phyloP scores from a whole-genome alignment of 1,284 basidiomycete species.

The Hypsizygus ulmarius region DNA sequence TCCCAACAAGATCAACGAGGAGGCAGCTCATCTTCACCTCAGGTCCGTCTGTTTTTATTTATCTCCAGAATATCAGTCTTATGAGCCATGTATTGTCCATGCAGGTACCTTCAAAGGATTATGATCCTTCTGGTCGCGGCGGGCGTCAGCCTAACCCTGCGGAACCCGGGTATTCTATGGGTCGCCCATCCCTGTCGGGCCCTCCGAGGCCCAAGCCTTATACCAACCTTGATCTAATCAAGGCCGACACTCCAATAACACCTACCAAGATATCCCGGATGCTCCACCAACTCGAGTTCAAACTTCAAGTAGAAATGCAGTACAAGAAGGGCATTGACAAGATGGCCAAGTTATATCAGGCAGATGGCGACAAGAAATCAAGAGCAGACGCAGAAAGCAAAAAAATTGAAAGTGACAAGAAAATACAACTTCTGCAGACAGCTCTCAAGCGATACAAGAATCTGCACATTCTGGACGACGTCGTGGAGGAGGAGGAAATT shows the following conservation, averaged over 20 bases:
- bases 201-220: slow-evolving; percentile 58
- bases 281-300: slow-evolving; percentile 99
- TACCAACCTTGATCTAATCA: slow-evolving; percentile 89
- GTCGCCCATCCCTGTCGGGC: slow-evolving; percentile 33
- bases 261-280: slow-evolving; percentile 96
- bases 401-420: slow-evolving; percentile 91
- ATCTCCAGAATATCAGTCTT: not conserved
- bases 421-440: slow-evolving; percentile 90
- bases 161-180: slow-evolving; percentile 37
- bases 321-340: slow-evolving; percentile 99
- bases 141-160: slow-evolving; percentile 41
- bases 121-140: slow-evolving; percentile 36
- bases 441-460: slow-evolving; percentile 97
- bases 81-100: slow-evolving; percentile 18
- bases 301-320: slow-evolving; percentile 97
- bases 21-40: slow-evolving; percentile 37
- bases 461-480: slow-evolving; percentile 90
- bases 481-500: slow-evolving; percentile 78
- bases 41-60: slow-evolving; percentile 26
- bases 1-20: slow-evolving; percentile 52
- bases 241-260: slow-evolving; percentile 95
- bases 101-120: slow-evolving; percentile 52
- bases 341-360: slow-evolving; percentile 94
- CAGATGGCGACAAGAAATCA: slow-evolving; percentile 94
- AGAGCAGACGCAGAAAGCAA: slow-evolving; percentile 92